Evolutionary conservation across 257 asterid genomes (phyloP), one percentile per base, ranked within the genome.

Genomic region (Solanum lycopersicoides): DNA sequence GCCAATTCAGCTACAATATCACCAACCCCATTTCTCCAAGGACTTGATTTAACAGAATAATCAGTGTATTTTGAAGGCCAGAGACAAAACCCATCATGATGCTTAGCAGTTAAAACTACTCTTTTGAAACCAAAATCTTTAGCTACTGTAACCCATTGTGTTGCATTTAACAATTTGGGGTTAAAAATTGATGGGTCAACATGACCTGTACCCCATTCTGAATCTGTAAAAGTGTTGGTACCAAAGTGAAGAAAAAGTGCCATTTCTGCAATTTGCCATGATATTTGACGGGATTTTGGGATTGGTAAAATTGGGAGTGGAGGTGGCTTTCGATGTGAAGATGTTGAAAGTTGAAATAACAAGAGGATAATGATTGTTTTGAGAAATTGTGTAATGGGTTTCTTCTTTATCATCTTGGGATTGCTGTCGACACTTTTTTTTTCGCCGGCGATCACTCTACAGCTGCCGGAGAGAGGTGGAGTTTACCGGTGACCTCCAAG

Each of bases 251-350:
- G 87, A 92, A 97, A 97, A 71, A 97, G 50, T 84, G 99, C 96
- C 99, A 95, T 93, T 63, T 97, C 99, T 71, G 97, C 53, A n/a
- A 91, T 92, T 83, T 97, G 98, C 99, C 99, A 97, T 92, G 96
- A 93, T 87, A 97, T 90, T 84, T 97, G 99, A 25, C 79, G 91
- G 14, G 98, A 82, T 42, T 89, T 89, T 85, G 99, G 99, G 77
- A 97, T 94, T 5, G 99, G 99, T 14, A 95, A 91, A 63, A 95
- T 83, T 71, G 99, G 99, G 85, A 97, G 87, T 83, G 99, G 99
- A 18, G 99, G 98, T n/a, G 95, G 94, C 18, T 84, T 89, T 53
- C 89, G 95, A 20, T 41, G 88, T 28, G 90, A 86, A 12, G 92
- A 88, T 79, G 16, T 45, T 82, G 85, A 47, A 3, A 82, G 12